These are phyloP conservation scores for Mycena leptocephala DNA, from an alignment of 768 basidiomycete species.

Conservation along the genomic window DNA sequence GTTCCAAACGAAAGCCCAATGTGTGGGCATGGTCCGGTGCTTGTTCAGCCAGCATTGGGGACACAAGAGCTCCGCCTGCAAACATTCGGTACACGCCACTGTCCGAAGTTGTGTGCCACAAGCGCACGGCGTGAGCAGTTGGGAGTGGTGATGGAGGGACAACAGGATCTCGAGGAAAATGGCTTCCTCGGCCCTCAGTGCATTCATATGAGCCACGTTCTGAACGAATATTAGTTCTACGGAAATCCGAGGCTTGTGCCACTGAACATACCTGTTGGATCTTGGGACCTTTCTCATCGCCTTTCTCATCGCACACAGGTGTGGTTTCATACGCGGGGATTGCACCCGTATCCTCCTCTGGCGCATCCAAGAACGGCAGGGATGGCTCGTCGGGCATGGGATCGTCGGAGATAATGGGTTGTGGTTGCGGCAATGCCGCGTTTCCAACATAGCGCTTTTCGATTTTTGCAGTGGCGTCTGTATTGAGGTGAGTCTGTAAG, in stretches of 20 bases:
- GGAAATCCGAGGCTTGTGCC: background rate
- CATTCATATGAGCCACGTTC: conserved; percentile 17
- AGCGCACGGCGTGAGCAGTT: background rate
- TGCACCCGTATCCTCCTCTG: background rate
- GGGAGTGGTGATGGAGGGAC: background rate
- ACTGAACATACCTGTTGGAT: background rate
- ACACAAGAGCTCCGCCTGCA: conserved; percentile 18
- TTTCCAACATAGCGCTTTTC: background rate
- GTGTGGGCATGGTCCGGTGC: conserved; percentile 20
- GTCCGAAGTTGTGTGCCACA: background rate
- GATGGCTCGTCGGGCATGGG: background rate
- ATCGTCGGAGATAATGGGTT: background rate
- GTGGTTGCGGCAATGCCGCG: background rate
- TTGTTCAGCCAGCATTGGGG: conserved; percentile 25
- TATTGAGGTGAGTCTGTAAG: background rate
- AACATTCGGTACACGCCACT: conserved; percentile 18
- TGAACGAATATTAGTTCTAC: background rate
- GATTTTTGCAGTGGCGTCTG: background rate
- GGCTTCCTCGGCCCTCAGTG: background rate
- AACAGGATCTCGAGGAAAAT: background rate
- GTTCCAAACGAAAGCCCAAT: conserved; percentile 30
- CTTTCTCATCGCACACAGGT: background rate
- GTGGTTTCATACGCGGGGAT: background rate
- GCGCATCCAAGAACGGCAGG: background rate
- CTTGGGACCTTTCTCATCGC: background rate